Evolutionary conservation across 2,329 filamentous ascomycete genomes (phyloP), one percentile per base, ranked within the genome.

Genomic region (Gyromitra esculenta): DNA sequence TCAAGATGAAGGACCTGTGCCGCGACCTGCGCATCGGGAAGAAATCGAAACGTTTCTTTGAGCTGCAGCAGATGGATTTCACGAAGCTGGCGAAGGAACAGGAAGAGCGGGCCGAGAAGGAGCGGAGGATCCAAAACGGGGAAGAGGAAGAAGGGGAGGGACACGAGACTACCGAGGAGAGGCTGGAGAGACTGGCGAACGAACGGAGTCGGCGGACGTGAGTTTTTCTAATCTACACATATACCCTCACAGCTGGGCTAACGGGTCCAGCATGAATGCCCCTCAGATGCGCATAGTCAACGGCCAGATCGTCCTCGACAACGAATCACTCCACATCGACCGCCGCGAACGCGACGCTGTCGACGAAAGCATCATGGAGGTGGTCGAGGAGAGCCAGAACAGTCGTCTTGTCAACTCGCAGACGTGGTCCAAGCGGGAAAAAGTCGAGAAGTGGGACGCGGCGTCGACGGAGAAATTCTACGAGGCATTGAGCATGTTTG

Each of bases 311-410:
- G 88, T 93, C 11, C 84, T 92, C 57, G 90, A 93, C 81, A 89
- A 92, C 80, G 86, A 86, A 63, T 91, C 91, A 0, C 86, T 91
- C 15, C 86, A 88, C 50, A 87, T 94, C 78, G 89, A 94, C 82
- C 87, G 90, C 3, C 90, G 92, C 81, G 89, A 89, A 39, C 86
- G 87, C 56, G 90, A 88, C 2, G 86, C 86, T 4, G 86, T 87
- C 31, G 86, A 86, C 60, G 85, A 87, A 48, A 86, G 87, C 45
- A 82, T 84, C 8, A 82, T 87, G 81, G 88, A 91, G 81, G 88
- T 89, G 63, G 87, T 92, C 39, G 91, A 93, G 80, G 92, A 95
- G 82, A 91, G 93, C 84, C 91, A 94, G 80, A 91, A 95, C 80
- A 93, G 92, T 1, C 88, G 88, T 18, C 87, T 90, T 68, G 88